Evolutionary conservation across 129 eudicot genomes (phyloP).

Genomic region (Saposhnikovia divaricata): DNA sequence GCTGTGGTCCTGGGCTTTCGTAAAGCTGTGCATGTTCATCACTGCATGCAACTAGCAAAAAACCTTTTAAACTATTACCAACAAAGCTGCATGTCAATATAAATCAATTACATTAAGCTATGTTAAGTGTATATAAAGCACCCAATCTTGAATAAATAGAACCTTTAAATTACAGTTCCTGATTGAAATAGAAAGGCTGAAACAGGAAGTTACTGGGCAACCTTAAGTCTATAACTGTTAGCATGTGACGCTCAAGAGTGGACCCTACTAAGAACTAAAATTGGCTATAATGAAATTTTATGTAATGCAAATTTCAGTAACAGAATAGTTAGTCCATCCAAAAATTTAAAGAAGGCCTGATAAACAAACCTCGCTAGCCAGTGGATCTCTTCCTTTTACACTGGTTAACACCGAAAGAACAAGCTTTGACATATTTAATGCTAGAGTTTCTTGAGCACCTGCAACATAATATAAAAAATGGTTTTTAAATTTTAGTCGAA

Average conservation of each 20-base stretch:
- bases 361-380: slow-evolving; percentile 81
- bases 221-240: not conserved
- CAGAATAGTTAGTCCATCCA: not conserved
- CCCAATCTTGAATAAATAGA: not conserved
- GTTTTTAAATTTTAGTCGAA: not conserved
- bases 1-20: not conserved
- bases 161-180: not conserved
- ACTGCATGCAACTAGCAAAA: not conserved
- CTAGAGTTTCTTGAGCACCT: slow-evolving; percentile 79
- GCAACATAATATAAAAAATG: slow-evolving; percentile 18
- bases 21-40: not conserved
- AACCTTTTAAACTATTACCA: not conserved
- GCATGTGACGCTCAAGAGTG: not conserved
- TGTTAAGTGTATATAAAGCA: not conserved
- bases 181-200: not conserved
- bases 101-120: not conserved
- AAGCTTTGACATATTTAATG: slow-evolving; percentile 72
- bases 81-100: not conserved
- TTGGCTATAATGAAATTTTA: not conserved
- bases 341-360: not conserved
- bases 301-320: not conserved
- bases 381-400: slow-evolving; percentile 86
- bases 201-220: not conserved
- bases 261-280: not conserved
- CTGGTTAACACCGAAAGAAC: slow-evolving; percentile 51